These are phyloP conservation scores for Colletotrichum graminicola DNA, from an alignment of 2,329 filamentous ascomycete genomes.

Conservation along the genomic window DNA sequence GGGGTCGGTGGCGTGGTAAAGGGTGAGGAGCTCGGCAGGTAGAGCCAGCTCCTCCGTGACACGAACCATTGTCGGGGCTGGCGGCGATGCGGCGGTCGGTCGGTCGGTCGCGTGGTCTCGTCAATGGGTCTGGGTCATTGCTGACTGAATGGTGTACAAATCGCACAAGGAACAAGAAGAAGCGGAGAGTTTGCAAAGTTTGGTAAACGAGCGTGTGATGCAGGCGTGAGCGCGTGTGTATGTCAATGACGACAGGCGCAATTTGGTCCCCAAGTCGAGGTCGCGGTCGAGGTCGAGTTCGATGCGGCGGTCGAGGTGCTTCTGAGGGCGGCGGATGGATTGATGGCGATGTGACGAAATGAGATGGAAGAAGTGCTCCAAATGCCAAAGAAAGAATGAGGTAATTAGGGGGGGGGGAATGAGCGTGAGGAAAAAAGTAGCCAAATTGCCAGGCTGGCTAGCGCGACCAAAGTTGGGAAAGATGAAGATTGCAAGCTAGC, in stretches of 20 bases:
- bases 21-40: slow-evolving; percentile 82
- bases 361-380: not conserved
- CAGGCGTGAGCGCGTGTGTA: not conserved
- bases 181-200: slow-evolving; percentile 7
- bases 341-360: slow-evolving; percentile 26
- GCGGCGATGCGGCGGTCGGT: slow-evolving; percentile 39
- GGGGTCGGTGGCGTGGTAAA: slow-evolving; percentile 91
- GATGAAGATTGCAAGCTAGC: slow-evolving; percentile 31
- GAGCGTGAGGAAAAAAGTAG: slow-evolving; percentile 37
- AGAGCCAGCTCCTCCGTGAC: slow-evolving; percentile 83
- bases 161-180: slow-evolving; percentile 26
- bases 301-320: slow-evolving; percentile 25
- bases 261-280: slow-evolving; percentile 6
- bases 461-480: slow-evolving; percentile 28
- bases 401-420: slow-evolving; percentile 16
- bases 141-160: slow-evolving; percentile 36
- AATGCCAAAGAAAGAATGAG: slow-evolving; percentile 12
- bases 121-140: slow-evolving; percentile 47
- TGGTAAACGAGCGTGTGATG: slow-evolving; percentile 30
- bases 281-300: not conserved
- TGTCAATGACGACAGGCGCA: slow-evolving; percentile 27
- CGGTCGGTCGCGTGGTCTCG: slow-evolving; percentile 40
- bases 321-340: slow-evolving; percentile 9
- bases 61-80: slow-evolving; percentile 78
- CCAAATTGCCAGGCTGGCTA: slow-evolving; percentile 37